phyloP scores from a whole-genome alignment of 2,329 filamentous ascomycete genomes.

The Pseudogymnoascus sp. region DNA sequence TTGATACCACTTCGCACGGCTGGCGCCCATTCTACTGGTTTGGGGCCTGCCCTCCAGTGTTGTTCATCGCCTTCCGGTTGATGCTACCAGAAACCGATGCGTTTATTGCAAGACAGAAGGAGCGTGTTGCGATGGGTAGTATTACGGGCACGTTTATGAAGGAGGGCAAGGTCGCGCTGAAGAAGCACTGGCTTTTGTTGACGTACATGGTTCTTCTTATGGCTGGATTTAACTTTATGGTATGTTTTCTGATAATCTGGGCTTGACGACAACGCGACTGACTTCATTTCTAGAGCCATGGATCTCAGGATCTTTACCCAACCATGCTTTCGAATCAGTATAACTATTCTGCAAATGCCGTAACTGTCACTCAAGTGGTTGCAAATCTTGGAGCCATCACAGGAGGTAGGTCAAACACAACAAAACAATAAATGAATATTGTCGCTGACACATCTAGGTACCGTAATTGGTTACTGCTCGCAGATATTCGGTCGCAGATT shows the following conservation, averaged over 20 bases:
- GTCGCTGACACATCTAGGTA: conserved; percentile 33
- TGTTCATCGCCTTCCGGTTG: conserved; percentile 73
- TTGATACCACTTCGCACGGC: conserved; percentile 66
- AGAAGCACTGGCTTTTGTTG: conserved; percentile 71
- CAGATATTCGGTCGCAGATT: conserved; percentile 59
- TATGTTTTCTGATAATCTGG: conserved; percentile 38
- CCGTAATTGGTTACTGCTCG: conserved; percentile 55
- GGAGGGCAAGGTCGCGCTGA: conserved; percentile 71
- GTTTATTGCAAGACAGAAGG: conserved; percentile 56
- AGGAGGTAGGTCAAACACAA: conserved; percentile 38
- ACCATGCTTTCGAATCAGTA: conserved; percentile 51
- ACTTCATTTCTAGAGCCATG: conserved; percentile 16
- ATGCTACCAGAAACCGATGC: conserved; percentile 70
- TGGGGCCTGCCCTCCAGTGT: conserved; percentile 66
- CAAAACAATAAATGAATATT: not conserved
- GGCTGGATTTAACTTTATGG: conserved; percentile 90
- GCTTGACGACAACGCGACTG: not conserved
- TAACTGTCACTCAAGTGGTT: conserved; percentile 64
- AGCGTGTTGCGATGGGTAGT: conserved; percentile 51
- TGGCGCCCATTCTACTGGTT: conserved; percentile 92
- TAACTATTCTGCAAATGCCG: conserved; percentile 26
- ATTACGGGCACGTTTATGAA: conserved; percentile 60
- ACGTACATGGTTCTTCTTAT: conserved; percentile 78
- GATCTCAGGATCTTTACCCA: conserved; percentile 45
- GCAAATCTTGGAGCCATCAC: conserved; percentile 63